A percentile compares a stretch with the other conserved stretches of the same genome.
Evolutionary conservation across 768 basidiomycete genomes (phyloP).

Genomic region (Lactarius hengduanensis): DNA sequence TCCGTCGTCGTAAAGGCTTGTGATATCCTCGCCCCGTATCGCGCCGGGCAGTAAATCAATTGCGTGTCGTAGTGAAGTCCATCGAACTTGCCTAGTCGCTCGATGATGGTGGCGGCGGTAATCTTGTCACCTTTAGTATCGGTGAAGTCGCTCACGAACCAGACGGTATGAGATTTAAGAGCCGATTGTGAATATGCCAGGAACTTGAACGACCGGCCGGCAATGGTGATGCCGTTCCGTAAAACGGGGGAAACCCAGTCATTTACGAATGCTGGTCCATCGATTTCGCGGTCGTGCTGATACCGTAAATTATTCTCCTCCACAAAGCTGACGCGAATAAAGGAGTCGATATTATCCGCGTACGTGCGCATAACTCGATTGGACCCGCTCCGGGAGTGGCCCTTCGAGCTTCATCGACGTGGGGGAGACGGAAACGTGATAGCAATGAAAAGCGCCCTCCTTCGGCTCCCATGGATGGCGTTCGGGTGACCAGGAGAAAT

Average conservation of each 20-base stretch:
- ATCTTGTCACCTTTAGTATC: conserved; percentile 33
- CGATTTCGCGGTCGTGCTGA: conserved; percentile 55
- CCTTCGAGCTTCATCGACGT: conserved; percentile 53
- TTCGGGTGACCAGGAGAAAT: conserved; percentile 18
- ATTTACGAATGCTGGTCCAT: conserved; percentile 50
- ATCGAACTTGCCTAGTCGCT: conserved; percentile 53
- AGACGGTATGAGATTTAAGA: conserved; percentile 54
- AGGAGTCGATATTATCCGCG: conserved; percentile 47
- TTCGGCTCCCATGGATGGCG: conserved; percentile 7
- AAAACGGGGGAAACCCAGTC: conserved; percentile 48
- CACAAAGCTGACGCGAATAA: conserved; percentile 61
- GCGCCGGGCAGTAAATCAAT: conserved; percentile 60
- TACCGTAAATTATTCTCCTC: conserved; percentile 57
- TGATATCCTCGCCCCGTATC: conserved; percentile 69
- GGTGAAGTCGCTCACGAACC: conserved; percentile 62
- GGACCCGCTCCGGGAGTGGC: conserved; percentile 55
- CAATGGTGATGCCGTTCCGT: conserved; percentile 50
- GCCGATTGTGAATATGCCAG: conserved; percentile 75
- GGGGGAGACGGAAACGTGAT: conserved; percentile 53
- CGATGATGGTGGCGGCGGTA: conserved; percentile 52
- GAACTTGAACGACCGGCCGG: conserved; percentile 55
- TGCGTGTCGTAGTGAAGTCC: conserved; percentile 44
- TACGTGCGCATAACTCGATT: conserved; percentile 62
- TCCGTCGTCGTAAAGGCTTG: conserved; percentile 78
- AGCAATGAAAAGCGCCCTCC: conserved; percentile 41